Base-by-base conservation (phyloP, 345 rosid species). In the Populus simonii region DNA sequence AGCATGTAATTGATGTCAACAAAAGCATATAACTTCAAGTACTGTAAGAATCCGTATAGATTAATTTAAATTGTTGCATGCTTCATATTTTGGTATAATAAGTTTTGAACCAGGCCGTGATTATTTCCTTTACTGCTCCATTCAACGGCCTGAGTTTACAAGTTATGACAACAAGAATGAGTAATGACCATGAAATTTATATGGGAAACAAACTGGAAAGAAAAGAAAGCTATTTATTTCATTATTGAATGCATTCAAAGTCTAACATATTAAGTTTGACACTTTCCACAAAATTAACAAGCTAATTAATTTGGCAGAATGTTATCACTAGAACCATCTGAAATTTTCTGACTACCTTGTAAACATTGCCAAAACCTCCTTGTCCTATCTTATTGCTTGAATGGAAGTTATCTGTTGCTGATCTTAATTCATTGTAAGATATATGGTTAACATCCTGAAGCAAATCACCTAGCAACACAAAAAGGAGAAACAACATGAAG, bases 311-410 rank as follows among this genome's bases (percentile, higher is more conserved):
- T 8, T 47, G 36, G 10, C 45, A 43, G n/a, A 43, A 36, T 59
- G 29, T 23, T n/a, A 77, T 29, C n/a, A 55, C 23, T 20, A 66
- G 23, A 68, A 36, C 77, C 80, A 77, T 63, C 70, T 51, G 41
- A 25, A 75, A 74, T 66, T 51, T 59, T 38, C 39, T 39, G 66
- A 38, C 38, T 71, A 90, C 93, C 93, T 88, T 88, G 85, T 87
- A 88, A 63, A 90, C 93, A 3, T 62, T 83, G 74, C 93, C 93
- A 22, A 90, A 90, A 62, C 91, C 93, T 75, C 93, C 93, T 66
- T 85, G 76, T 35, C 93, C 93, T 20, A 90, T 80, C 77, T 79
- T 85, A 53, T 85, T 85, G 79, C 80, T 77, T 6, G 73, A 16
- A 76, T 82, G 78, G 53, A 90, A 90, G 79, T 88, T 68, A 72